Conservation (phyloP, 78 protist species). For the Dictyostelium citrinum region DNA sequence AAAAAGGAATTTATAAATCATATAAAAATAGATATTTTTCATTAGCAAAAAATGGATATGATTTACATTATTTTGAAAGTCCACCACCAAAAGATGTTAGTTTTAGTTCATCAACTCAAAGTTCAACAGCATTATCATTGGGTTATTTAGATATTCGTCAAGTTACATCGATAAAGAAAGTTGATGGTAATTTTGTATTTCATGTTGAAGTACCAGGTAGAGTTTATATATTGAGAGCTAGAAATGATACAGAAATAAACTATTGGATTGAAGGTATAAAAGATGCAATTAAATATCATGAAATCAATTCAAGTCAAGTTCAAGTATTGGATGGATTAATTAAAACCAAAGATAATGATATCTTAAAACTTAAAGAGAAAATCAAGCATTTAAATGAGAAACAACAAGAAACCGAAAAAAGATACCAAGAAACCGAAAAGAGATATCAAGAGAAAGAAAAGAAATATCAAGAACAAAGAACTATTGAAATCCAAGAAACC, state of each 20-base stretch:
- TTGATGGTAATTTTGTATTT: slow-evolving; percentile 12
- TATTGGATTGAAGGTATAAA: slow-evolving; percentile 68
- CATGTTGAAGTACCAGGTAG: slow-evolving; percentile 36
- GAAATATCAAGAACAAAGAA: background rate
- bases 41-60: slow-evolving; percentile 38
- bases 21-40: slow-evolving; percentile 41
- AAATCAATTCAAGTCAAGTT: background rate
- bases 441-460: background rate
- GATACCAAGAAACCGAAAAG: background rate
- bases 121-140: background rate
- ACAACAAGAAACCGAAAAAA: background rate
- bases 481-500: background rate
- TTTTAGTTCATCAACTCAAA: background rate
- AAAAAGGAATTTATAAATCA: slow-evolving; percentile 40
- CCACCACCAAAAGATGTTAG: background rate
- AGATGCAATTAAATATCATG: background rate
- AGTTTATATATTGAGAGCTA: slow-evolving; percentile 13
- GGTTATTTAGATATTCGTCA: slow-evolving; percentile 36
- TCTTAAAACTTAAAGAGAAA: slow-evolving; percentile 11
- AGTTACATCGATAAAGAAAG: slow-evolving; percentile 12
- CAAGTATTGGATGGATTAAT: slow-evolving; percentile 12
- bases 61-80: slow-evolving; percentile 52
- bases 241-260: slow-evolving; percentile 26
- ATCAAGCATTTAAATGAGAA: background rate
- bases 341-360: slow-evolving; percentile 35